Evolutionary conservation across 148 eudicot genomes (phyloP), one percentile per base, ranked within the genome.

Genomic region (Cornus kousa): DNA sequence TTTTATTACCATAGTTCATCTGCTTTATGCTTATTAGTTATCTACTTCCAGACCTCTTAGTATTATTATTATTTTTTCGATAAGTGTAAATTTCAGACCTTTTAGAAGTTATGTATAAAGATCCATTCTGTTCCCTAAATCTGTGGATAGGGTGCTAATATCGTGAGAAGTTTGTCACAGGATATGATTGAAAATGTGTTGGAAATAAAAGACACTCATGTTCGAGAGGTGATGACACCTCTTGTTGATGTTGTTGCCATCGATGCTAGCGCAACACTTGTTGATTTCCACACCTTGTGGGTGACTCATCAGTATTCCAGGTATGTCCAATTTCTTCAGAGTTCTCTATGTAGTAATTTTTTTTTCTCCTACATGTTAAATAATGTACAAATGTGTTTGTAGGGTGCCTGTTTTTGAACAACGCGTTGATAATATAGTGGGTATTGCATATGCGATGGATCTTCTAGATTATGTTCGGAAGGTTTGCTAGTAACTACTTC

Each of bases 151-250:
- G 33, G 7, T 59, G 64, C 12, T 68, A 13, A 68, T 22, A 59
- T 53, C 60, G 8, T 76, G 43, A 77, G 60, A 46, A 73, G 46
- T 78, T 39, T 76, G 80, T 86, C 78, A 67, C 90, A 95, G 99
- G 98, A 96, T 87, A 96, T 96, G 99, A 96, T 96, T 84, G 99
- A 96, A 81, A 96, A 96, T 89, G 98, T 96, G 77, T 81, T 96
- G 79, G 99, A 96, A 87, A 93, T 96, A 77, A 96, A 96, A 90
- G 99, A 96, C 74, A 96, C 99, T 14, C 94, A 91, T 77, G 99
- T 96, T 75, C 87, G 99, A 75, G 99, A 96, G 89, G 99, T 96
- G 83, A 96, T 96, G 99, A 93, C 99, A 57, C 99, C 99, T 73
- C 95, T 96, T 75, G 95, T 96, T 77, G 99, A 96, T 81, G 99